phyloP scores from a whole-genome alignment of 352 stramenopile species.

The Pythium sp. region DNA sequence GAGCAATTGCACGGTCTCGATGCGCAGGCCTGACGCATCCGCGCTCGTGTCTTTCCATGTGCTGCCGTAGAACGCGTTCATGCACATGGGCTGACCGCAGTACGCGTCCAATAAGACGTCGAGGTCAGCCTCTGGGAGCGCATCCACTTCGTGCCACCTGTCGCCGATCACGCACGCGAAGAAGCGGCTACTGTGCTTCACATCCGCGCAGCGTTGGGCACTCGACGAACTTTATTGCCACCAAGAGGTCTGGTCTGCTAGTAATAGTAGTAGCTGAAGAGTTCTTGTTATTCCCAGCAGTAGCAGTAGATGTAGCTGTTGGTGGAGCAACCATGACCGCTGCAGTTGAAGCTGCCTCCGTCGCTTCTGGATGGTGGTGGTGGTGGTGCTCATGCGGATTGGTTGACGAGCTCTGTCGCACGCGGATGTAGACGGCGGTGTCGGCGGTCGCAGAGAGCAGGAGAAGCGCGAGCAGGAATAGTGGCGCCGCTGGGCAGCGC shows the following conservation, averaged over 20 bases:
- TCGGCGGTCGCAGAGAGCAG: neutral
- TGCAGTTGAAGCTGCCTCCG: neutral
- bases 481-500: neutral
- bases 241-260: neutral
- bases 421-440: neutral
- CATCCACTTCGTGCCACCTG: neutral
- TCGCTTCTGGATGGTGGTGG: neutral
- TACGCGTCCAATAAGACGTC: neutral
- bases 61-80: conserved; percentile 10
- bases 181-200: neutral
- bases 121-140: neutral
- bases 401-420: neutral
- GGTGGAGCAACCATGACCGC: neutral
- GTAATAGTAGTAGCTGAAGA: neutral
- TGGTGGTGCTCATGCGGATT: neutral
- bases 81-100: neutral
- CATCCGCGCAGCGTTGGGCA: neutral
- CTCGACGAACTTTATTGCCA: neutral
- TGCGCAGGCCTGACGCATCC: conserved; percentile 8
- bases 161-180: conserved; percentile 15
- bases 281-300: neutral
- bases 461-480: neutral
- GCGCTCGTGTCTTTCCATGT: neutral
- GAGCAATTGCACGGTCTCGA: conserved; percentile 8
- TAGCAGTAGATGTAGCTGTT: neutral